Base-by-base conservation (phyloP, 306 rosid genomes). In the Dryas alaskensis region DNA sequence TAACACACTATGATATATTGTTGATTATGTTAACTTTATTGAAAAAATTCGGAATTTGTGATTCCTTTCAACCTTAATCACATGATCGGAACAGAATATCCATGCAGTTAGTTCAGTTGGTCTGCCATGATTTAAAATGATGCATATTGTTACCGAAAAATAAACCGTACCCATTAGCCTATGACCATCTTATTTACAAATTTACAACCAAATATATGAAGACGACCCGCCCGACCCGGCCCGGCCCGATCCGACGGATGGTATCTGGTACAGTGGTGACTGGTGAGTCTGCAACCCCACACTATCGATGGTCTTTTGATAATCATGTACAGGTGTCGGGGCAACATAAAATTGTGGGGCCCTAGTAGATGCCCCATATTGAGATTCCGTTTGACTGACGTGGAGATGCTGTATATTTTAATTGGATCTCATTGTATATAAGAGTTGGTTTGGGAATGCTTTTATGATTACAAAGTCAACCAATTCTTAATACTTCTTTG, bases 401-500 rank as follows among this genome's bases (percentile, higher is more conserved):
- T 16, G 40, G 40, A 78, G 67, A 57, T 39, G 49, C 22, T 6
- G 31, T 8, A n/a, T 19, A 25, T 81, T 73, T 67, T 55, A 46
- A 53, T 13, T 10, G 37, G 22, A 55, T 55, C 70, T 43, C 37
- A 42, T 63, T 31, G 51, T n/a, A 14, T 43, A 37, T 22, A 10
- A 48, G 11, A 11, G 76, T 31, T 64, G 37, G 69, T 43, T 81
- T 49, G 2, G 73, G 79, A 67, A 40, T 68, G 58, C 70, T 42
- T 81, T 63, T 62, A 67, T 73, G 63, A 73, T 73, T 67, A 7
- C 61, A 39, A 78, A 68, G 82, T 73, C 85, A 82, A 71, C 73
- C 67, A 62, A 57, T 64, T 78, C 70, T 73, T 63, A 69, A 69
- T 73, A 48, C 42, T 4, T 27, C 53, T 14, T 48, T 45, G 44